A percentile compares a stretch with the other conserved stretches of the same genome.
phyloP scores from a whole-genome alignment of 106 monocot species.

The Apostasia ramifera region DNA sequence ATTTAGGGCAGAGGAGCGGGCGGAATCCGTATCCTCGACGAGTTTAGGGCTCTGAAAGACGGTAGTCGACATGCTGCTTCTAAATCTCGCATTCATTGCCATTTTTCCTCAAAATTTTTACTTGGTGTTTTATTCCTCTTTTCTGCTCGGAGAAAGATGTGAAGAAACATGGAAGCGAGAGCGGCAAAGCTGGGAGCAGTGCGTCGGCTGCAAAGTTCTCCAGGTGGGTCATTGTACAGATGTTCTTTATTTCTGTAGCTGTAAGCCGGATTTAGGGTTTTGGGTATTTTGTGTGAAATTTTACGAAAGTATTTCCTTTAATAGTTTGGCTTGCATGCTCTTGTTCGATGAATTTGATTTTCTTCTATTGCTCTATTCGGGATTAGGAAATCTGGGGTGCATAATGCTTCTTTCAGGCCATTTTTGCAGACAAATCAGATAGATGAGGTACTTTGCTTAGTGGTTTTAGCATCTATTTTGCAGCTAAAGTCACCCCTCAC shows the following conservation, averaged over 20 bases:
- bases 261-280: not conserved
- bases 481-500: too few relatives aligned
- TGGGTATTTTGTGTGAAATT: not conserved
- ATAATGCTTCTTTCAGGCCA: slow-evolving; percentile 1
- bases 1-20: slow-evolving; percentile 13
- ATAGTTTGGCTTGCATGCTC: not conserved
- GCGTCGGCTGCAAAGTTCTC: slow-evolving; percentile 1
- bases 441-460: slow-evolving; percentile 8
- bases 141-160: not conserved
- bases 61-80: not conserved
- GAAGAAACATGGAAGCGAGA: not conserved
- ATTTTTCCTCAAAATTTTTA: not conserved
- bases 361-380: slow-evolving; percentile 3
- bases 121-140: not conserved
- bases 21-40: slow-evolving; percentile 9
- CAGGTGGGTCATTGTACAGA: not conserved
- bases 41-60: slow-evolving; percentile 9
- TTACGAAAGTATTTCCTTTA: not conserved
- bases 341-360: not conserved
- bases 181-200: not conserved
- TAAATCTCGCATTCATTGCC: not conserved
- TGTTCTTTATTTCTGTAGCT: not conserved
- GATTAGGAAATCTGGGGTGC: slow-evolving; percentile 12
- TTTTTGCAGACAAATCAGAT: not conserved
- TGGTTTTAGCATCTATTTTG: not conserved